Conservation (phyloP, 2,329 filamentous ascomycete species). For the Gliomastix tumulicola region DNA sequence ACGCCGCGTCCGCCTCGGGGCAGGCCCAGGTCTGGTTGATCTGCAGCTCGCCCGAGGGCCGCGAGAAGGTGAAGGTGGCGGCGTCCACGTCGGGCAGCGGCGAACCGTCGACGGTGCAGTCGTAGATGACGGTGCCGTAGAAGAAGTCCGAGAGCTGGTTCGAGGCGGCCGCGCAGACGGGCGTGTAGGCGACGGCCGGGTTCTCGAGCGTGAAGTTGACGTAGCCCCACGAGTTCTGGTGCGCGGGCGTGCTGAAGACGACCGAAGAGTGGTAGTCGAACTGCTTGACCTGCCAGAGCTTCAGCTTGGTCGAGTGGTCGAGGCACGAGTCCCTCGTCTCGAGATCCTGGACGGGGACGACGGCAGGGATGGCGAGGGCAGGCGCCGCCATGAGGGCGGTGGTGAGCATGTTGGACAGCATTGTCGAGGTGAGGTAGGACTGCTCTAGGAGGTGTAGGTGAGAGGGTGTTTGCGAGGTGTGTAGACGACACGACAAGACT, state of each 20-base stretch:
- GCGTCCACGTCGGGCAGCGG: slow-evolving; percentile 7
- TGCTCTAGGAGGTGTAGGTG: too few species aligned
- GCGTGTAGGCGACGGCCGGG: slow-evolving; percentile 27
- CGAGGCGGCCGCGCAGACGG: slow-evolving; percentile 32
- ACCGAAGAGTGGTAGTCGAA: slow-evolving; percentile 43
- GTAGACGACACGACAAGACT: too few species aligned
- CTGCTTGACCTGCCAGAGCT: slow-evolving; percentile 33
- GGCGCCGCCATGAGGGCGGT: too few species aligned
- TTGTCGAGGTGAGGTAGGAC: too few species aligned
- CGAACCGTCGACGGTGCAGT: slow-evolving; percentile 25
- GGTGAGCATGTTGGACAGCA: too few species aligned
- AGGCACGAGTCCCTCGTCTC: too few species aligned
- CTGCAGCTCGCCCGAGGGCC: slow-evolving; percentile 23
- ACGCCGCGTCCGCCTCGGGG: slow-evolving; percentile 25
- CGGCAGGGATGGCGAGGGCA: too few species aligned
- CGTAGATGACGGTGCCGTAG: slow-evolving; percentile 37
- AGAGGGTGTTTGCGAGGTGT: too few species aligned
- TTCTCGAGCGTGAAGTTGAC: slow-evolving; percentile 43
- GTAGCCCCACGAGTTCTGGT: slow-evolving; percentile 40
- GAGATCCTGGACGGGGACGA: too few species aligned
- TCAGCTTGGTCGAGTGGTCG: too few species aligned
- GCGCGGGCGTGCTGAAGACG: slow-evolving; percentile 41
- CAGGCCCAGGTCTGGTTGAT: slow-evolving; percentile 45
- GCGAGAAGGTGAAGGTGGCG: slow-evolving; percentile 34
- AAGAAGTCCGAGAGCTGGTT: slow-evolving; percentile 39